A percentile compares a stretch with the other conserved stretches of the same genome.
Evolutionary conservation across 345 rosid genomes (phyloP).

Genomic region (Salix viminalis): DNA sequence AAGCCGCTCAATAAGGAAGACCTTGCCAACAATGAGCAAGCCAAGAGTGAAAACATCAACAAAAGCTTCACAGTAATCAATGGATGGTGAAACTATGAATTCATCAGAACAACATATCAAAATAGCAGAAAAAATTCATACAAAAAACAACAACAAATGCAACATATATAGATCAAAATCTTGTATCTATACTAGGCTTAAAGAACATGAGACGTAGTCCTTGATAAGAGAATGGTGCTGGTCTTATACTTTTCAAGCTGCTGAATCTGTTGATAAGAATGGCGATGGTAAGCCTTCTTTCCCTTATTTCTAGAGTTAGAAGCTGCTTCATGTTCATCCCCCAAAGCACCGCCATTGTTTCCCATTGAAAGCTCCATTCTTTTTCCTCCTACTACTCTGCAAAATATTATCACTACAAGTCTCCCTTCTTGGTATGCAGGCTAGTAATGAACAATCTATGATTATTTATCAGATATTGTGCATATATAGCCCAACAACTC

Average conservation of each 20-base stretch:
- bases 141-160: background rate
- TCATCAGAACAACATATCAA: too few species aligned
- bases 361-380: constrained; percentile 23
- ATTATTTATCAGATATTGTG: background rate
- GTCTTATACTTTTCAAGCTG: constrained; percentile 49
- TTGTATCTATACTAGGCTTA: background rate
- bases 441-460: background rate
- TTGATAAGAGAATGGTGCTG: background rate
- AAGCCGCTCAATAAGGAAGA: background rate
- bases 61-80: background rate
- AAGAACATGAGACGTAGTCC: background rate
- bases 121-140: too few species aligned
- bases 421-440: background rate
- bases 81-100: background rate
- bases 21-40: background rate
- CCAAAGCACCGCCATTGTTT: constrained; percentile 27
- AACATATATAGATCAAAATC: too few species aligned
- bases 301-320: constrained; percentile 9
- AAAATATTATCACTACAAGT: background rate
- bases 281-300: constrained; percentile 48
- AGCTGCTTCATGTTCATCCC: constrained; percentile 34
- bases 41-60: background rate
- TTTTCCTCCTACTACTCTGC: background rate
- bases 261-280: constrained; percentile 42
- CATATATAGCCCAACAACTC: background rate